phyloP scores from a whole-genome alignment of 495 filamentous ascomycete species.

The Penicillium silybi region DNA sequence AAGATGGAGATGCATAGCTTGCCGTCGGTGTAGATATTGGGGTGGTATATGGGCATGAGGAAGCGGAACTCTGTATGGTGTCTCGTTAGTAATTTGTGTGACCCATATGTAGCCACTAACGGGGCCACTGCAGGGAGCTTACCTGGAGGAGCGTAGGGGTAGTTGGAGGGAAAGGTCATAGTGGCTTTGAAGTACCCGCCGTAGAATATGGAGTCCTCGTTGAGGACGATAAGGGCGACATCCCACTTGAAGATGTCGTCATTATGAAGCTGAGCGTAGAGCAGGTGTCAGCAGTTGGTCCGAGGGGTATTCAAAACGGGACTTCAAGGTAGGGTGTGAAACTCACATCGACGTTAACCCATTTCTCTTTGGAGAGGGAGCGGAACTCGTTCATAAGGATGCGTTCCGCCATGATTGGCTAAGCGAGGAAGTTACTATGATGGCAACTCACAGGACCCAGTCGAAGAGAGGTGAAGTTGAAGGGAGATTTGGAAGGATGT shows the following conservation, averaged over 20 bases:
- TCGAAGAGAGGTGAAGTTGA: neutral
- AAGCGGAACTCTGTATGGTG: slow-evolving; percentile 68
- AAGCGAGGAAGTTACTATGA: neutral
- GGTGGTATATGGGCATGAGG: slow-evolving; percentile 76
- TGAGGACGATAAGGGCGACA: slow-evolving; percentile 85
- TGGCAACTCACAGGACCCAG: neutral
- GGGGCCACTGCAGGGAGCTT: slow-evolving; percentile 2
- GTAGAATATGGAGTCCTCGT: slow-evolving; percentile 85
- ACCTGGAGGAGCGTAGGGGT: slow-evolving; percentile 84
- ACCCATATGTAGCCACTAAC: neutral
- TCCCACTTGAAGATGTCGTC: slow-evolving; percentile 82
- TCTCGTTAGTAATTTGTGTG: neutral
- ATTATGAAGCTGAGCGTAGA: slow-evolving; percentile 50
- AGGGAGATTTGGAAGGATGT: neutral
- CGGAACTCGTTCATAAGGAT: slow-evolving; percentile 90
- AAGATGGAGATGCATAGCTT: slow-evolving; percentile 95
- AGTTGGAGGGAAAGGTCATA: slow-evolving; percentile 85
- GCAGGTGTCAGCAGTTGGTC: neutral
- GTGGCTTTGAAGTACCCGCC: slow-evolving; percentile 87
- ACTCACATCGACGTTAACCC: slow-evolving; percentile 83
- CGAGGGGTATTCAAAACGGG: neutral
- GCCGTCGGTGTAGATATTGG: slow-evolving; percentile 89
- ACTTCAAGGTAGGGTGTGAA: neutral
- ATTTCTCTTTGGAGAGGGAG: slow-evolving; percentile 76
- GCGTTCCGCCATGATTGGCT: slow-evolving; percentile 58